These are phyloP conservation scores for Carallia brachiata DNA, from an alignment of 345 rosid species.

Conservation along the genomic window DNA sequence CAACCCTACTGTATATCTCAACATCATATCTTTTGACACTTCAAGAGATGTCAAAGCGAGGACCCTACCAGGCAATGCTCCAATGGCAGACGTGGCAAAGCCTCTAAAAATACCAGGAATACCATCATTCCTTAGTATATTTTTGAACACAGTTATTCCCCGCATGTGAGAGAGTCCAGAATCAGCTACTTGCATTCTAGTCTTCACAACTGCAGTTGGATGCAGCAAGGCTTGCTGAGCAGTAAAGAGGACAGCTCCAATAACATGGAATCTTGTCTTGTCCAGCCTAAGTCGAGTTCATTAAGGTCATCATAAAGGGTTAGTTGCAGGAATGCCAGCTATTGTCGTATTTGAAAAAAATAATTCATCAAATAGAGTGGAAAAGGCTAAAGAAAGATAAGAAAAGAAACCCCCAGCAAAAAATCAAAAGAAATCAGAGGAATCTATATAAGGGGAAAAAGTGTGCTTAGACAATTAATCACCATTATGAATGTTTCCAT, in stretches of 20 bases:
- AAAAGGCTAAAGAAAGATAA: too few relatives aligned
- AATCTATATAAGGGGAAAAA: too few relatives aligned
- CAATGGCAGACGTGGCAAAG: constrained; percentile 56
- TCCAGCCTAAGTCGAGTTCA: constrained; percentile 37
- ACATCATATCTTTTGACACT: constrained; percentile 50
- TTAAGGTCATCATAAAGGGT: not conserved
- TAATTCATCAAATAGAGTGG: too few relatives aligned
- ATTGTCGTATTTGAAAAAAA: too few relatives aligned
- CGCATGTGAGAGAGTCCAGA: constrained; percentile 38
- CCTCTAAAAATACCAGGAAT: constrained; percentile 53
- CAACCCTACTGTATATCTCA: constrained; percentile 38
- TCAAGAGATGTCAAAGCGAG: constrained; percentile 61
- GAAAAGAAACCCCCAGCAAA: too few relatives aligned
- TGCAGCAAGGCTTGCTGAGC: constrained; percentile 54
- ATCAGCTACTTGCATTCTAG: constrained; percentile 58
- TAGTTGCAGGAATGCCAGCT: not conserved
- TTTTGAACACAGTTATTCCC: constrained; percentile 38
- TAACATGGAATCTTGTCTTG: constrained; percentile 57
- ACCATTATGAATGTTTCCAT: too few relatives aligned
- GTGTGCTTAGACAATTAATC: too few relatives aligned
- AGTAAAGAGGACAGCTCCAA: constrained; percentile 59
- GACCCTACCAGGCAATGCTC: constrained; percentile 57
- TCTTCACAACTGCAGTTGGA: constrained; percentile 60
- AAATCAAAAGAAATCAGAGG: too few relatives aligned
- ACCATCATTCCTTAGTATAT: constrained; percentile 45